A percentile compares a stretch with the other conserved stretches of the same genome.
phyloP scores from a whole-genome alignment of 129 eudicot genomes.

The Calendula officinalis region DNA sequence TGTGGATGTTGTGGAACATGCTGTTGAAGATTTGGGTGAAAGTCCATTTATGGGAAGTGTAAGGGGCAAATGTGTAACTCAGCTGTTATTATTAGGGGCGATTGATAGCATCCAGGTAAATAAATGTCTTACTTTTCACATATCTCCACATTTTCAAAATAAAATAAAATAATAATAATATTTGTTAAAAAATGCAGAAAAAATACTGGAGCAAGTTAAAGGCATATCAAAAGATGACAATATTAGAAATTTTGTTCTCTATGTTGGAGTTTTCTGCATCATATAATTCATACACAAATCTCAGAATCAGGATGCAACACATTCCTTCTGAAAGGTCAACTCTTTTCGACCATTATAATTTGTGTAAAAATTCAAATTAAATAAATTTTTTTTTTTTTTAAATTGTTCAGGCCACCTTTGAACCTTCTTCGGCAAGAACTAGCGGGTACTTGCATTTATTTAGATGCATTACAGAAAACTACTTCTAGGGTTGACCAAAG shows the following conservation, averaged over 20 bases:
- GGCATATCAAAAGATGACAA: slow-evolving; percentile 62
- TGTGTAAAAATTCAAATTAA: too few relatives aligned
- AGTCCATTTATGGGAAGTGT: slow-evolving; percentile 66
- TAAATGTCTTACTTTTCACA: slow-evolving; percentile 22
- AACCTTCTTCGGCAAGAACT: slow-evolving; percentile 96
- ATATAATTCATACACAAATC: slow-evolving; percentile 87
- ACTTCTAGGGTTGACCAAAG: slow-evolving; percentile 45
- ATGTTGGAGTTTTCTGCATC: slow-evolving; percentile 92
- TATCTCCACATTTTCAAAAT: not conserved
- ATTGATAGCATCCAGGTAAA: slow-evolving; percentile 89
- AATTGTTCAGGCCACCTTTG: slow-evolving; percentile 77
- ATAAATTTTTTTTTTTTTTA: not conserved
- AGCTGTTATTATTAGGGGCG: slow-evolving; percentile 79
- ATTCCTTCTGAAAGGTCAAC: slow-evolving; percentile 80
- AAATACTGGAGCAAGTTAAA: slow-evolving; percentile 86
- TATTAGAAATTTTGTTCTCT: slow-evolving; percentile 86
- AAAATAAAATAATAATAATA: slow-evolving; percentile 8
- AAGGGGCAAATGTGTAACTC: slow-evolving; percentile 95
- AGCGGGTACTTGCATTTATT: slow-evolving; percentile 81
- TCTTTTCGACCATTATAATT: not conserved
- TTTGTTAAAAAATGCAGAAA: slow-evolving; percentile 54
- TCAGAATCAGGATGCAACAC: slow-evolving; percentile 87
- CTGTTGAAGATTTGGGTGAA: slow-evolving; percentile 52
- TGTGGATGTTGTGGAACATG: slow-evolving; percentile 52
- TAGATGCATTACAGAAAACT: slow-evolving; percentile 82